Evolutionary conservation across 371 early-diverging fungal species (phyloP).

Genomic region (Massospora cicadina): DNA sequence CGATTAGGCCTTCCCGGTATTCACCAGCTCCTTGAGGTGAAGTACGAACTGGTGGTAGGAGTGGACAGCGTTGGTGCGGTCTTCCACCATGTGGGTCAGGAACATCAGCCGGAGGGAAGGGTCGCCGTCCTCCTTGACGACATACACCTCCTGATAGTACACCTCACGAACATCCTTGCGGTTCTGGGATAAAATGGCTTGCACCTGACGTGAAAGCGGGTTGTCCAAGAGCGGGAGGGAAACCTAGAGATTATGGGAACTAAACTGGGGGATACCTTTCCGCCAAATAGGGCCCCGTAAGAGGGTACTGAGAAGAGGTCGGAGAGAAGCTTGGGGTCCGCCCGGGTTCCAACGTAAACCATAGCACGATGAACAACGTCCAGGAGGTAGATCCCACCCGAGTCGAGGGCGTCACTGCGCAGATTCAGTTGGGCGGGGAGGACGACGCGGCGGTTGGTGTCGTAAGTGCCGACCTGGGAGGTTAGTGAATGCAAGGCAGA

Average conservation of each 20-base stretch:
- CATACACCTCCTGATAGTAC: constrained; percentile 42
- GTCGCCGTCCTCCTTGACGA: constrained; percentile 87
- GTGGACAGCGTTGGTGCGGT: constrained; percentile 61
- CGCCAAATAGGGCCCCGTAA: constrained; percentile 36
- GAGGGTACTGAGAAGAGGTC: constrained; percentile 44
- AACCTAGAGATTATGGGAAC: constrained; percentile 13
- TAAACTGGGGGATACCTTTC: constrained; percentile 24
- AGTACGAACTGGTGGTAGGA: constrained; percentile 71
- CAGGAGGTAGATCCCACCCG: constrained; percentile 68
- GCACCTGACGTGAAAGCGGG: constrained; percentile 33
- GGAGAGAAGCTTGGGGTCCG: constrained; percentile 48
- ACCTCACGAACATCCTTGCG: constrained; percentile 34
- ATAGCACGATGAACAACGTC: constrained; percentile 68
- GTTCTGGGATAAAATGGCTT: constrained; percentile 32
- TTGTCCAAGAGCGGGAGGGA: constrained; percentile 35
- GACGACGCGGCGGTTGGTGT: constrained; percentile 31
- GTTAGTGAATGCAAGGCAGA: constrained; percentile 12
- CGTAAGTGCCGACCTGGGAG: constrained; percentile 27
- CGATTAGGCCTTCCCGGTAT: constrained; percentile 6
- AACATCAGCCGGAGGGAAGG: constrained; percentile 67
- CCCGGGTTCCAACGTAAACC: constrained; percentile 73
- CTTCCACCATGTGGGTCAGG: constrained; percentile 74
- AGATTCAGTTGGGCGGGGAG: constrained; percentile 63
- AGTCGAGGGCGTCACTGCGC: constrained; percentile 65
- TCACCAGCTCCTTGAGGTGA: constrained; percentile 38